Evolutionary conservation across 768 basidiomycete species (phyloP).

Genomic region (Boletus barrowsii): DNA sequence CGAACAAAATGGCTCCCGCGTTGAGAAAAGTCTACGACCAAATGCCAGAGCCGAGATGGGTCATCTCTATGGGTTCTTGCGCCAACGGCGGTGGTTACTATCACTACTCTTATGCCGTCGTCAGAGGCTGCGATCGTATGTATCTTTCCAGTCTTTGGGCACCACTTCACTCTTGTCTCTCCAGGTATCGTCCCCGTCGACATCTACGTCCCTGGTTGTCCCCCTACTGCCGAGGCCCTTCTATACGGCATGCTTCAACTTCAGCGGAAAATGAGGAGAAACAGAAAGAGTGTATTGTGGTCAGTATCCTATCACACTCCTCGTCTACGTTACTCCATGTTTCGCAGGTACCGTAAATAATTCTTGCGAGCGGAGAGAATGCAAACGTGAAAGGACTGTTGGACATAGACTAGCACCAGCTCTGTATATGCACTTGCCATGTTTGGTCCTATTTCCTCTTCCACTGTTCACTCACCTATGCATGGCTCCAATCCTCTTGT

Average conservation of each 20-base stretch:
- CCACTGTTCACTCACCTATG: not conserved
- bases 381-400: constrained; percentile 6
- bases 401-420: constrained; percentile 24
- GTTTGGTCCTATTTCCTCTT: constrained; percentile 4
- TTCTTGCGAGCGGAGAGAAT: not conserved
- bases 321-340: not conserved
- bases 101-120: constrained; percentile 98
- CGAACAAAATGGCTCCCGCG: constrained; percentile 99
- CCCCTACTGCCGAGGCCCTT: constrained; percentile 93
- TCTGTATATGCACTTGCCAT: constrained; percentile 18
- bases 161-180: constrained; percentile 8
- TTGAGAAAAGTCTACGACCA: constrained; percentile 95
- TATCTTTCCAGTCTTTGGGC: constrained; percentile 13
- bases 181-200: constrained; percentile 95
- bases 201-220: constrained; percentile 96
- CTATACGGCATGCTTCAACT: constrained; percentile 96
- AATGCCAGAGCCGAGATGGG: constrained; percentile 99
- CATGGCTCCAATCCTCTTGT: not conserved
- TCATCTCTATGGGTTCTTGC: constrained; percentile 99
- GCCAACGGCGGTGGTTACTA: constrained; percentile 98
- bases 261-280: constrained; percentile 92
- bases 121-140: constrained; percentile 95
- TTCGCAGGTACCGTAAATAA: constrained; percentile 29
- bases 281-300: constrained; percentile 86
- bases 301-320: constrained; percentile 31